phyloP scores from a whole-genome alignment of 2,329 filamentous ascomycete genomes.

The Colletotrichum melonis region DNA sequence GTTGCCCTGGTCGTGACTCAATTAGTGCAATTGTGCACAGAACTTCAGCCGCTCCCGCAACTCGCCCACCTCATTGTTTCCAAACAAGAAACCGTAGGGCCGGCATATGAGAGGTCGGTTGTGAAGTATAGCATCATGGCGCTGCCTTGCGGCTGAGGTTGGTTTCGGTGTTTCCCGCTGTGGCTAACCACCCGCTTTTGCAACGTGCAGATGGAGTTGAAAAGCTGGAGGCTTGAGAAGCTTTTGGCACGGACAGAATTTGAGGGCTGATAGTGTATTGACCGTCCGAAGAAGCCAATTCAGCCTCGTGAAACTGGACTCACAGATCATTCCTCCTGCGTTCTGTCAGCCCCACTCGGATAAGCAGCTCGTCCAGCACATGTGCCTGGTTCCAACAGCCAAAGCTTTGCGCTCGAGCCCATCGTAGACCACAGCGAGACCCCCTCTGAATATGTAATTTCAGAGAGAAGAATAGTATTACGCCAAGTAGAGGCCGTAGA shows the following conservation, averaged over 20 bases:
- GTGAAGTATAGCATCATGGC: slow-evolving; percentile 9
- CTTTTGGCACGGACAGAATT: neutral
- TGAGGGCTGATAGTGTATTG: neutral
- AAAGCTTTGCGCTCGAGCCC: neutral
- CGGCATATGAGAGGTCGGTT: neutral
- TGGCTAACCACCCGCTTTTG: neutral
- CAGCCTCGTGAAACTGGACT: neutral
- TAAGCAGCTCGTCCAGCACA: neutral
- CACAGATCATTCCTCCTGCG: neutral
- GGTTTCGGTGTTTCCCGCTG: neutral
- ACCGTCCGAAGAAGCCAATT: neutral
- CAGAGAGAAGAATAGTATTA: neutral
- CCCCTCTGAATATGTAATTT: neutral
- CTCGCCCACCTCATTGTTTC: neutral
- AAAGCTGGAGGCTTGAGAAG: neutral
- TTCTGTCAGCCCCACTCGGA: neutral
- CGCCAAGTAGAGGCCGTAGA: neutral
- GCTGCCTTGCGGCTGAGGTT: slow-evolving; percentile 7
- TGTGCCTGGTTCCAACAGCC: neutral
- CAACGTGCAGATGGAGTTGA: slow-evolving; percentile 9
- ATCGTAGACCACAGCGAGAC: neutral
- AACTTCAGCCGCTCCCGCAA: slow-evolving; percentile 1
- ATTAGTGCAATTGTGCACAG: slow-evolving; percentile 17
- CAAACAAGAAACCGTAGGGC: neutral
- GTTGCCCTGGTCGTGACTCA: neutral